phyloP scores from a whole-genome alignment of 371 early-diverging fungal genomes.

The Haplosporangium sp. region DNA sequence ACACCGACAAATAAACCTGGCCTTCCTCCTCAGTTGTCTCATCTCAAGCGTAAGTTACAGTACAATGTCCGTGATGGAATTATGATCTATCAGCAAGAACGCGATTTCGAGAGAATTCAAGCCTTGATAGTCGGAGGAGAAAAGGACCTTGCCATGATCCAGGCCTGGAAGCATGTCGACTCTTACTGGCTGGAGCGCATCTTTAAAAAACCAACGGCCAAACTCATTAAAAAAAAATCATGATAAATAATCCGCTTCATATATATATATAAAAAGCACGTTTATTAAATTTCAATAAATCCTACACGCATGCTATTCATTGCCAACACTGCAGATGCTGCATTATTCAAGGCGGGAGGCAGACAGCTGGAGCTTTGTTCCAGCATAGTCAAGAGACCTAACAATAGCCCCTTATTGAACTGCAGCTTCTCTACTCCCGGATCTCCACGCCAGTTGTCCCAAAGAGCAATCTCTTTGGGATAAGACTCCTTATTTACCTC shows the following conservation, averaged over 20 bases:
- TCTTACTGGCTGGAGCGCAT: slow-evolving; percentile 38
- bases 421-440: slow-evolving; percentile 47
- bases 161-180: slow-evolving; percentile 43
- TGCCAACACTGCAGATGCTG: slow-evolving; percentile 26
- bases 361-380: slow-evolving; percentile 37
- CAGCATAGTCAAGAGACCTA: slow-evolving; percentile 32
- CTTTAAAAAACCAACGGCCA: slow-evolving; percentile 48
- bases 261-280: neutral
- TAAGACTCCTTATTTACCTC: neutral
- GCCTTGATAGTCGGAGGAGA: slow-evolving; percentile 33
- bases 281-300: slow-evolving; percentile 34
- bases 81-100: slow-evolving; percentile 40
- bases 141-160: slow-evolving; percentile 45
- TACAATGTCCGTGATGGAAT: slow-evolving; percentile 53
- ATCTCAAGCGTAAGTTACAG: slow-evolving; percentile 38
- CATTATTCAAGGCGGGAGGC: slow-evolving; percentile 32
- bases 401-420: slow-evolving; percentile 32
- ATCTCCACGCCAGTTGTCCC: slow-evolving; percentile 51
- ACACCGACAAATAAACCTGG: slow-evolving; percentile 8
- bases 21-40: slow-evolving; percentile 25
- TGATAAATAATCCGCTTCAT: neutral
- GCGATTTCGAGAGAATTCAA: slow-evolving; percentile 11
- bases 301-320: slow-evolving; percentile 50
- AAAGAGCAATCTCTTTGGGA: slow-evolving; percentile 30
- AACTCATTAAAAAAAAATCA: slow-evolving; percentile 9